Evolutionary conservation across 1,139 yeast species (phyloP).

Genomic region (Taphrina pruni): DNA sequence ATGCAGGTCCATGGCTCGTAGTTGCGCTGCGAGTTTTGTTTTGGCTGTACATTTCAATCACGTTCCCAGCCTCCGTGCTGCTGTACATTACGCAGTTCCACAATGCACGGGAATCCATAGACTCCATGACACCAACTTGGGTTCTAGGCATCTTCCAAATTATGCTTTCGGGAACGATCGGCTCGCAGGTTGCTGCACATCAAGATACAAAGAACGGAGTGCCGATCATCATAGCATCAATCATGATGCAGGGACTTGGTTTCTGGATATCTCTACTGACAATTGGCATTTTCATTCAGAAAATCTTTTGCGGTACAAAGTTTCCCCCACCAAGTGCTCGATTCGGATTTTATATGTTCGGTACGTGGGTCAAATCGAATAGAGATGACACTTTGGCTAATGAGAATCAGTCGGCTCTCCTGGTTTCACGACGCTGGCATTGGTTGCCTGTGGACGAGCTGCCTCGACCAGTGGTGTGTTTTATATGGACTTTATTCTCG

Average conservation of each 20-base stretch:
- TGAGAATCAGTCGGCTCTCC: slow-evolving; percentile 25
- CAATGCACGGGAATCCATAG: slow-evolving; percentile 22
- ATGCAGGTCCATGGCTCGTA: slow-evolving; percentile 36
- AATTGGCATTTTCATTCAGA: slow-evolving; percentile 13
- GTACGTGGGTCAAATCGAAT: not conserved
- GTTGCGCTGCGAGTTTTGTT: slow-evolving; percentile 21
- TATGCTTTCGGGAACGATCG: slow-evolving; percentile 38
- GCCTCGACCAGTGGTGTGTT: slow-evolving; percentile 23
- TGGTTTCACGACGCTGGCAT: slow-evolving; percentile 35
- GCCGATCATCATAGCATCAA: slow-evolving; percentile 34
- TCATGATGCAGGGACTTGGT: slow-evolving; percentile 40
- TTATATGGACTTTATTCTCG: slow-evolving; percentile 20
- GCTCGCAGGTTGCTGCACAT: slow-evolving; percentile 20
- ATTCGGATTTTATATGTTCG: slow-evolving; percentile 34
- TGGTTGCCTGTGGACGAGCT: slow-evolving; percentile 31
- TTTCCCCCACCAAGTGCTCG: slow-evolving; percentile 26
- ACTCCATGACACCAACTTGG: slow-evolving; percentile 37
- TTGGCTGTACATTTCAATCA: slow-evolving; percentile 31
- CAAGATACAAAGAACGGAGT: slow-evolving; percentile 22
- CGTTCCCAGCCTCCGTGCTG: slow-evolving; percentile 30
- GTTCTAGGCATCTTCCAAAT: slow-evolving; percentile 30
- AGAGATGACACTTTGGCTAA: not conserved
- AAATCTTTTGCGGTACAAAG: slow-evolving; percentile 15
- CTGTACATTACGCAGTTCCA: slow-evolving; percentile 25
- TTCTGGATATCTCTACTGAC: slow-evolving; percentile 32